These are phyloP conservation scores for Russula vinacea DNA, from an alignment of 768 basidiomycete species.

Conservation along the genomic window DNA sequence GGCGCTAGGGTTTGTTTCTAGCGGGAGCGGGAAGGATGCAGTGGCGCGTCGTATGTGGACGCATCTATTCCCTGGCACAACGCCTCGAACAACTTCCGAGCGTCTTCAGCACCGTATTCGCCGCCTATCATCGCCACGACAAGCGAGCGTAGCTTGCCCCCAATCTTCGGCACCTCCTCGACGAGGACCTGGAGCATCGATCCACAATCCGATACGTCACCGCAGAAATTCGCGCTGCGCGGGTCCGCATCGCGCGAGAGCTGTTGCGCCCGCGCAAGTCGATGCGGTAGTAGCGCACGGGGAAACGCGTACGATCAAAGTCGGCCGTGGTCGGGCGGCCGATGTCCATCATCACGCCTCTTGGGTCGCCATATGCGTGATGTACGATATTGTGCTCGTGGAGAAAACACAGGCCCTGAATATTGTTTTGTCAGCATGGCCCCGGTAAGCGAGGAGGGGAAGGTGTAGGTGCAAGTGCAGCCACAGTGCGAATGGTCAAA, in stretches of 20 bases:
- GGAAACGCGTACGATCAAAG: constrained; percentile 20
- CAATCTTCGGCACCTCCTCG: constrained; percentile 42
- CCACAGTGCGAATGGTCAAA: too few relatives aligned
- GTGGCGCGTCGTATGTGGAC: constrained; percentile 39
- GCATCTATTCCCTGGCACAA: constrained; percentile 46
- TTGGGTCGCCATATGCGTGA: constrained; percentile 13
- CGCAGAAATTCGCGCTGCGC: constrained; percentile 9
- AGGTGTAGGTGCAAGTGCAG: not conserved
- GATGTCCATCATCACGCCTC: constrained; percentile 29
- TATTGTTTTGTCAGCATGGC: not conserved
- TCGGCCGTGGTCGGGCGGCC: constrained; percentile 11
- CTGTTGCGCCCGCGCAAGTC: constrained; percentile 17
- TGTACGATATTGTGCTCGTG: constrained; percentile 26
- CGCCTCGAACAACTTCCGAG: constrained; percentile 50
- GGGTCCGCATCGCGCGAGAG: constrained; percentile 18
- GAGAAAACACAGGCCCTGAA: constrained; percentile 23
- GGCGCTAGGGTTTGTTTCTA: not conserved
- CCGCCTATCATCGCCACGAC: constrained; percentile 48
- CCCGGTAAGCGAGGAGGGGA: too few relatives aligned
- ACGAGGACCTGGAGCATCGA: constrained; percentile 17
- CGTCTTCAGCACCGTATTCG: constrained; percentile 49
- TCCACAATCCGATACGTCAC: constrained; percentile 25
- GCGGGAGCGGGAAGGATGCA: not conserved
- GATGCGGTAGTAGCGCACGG: constrained; percentile 27
- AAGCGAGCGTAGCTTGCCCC: constrained; percentile 43